Conservation (phyloP, 208 protist genomes). For the Hexamita inflata region DNA sequence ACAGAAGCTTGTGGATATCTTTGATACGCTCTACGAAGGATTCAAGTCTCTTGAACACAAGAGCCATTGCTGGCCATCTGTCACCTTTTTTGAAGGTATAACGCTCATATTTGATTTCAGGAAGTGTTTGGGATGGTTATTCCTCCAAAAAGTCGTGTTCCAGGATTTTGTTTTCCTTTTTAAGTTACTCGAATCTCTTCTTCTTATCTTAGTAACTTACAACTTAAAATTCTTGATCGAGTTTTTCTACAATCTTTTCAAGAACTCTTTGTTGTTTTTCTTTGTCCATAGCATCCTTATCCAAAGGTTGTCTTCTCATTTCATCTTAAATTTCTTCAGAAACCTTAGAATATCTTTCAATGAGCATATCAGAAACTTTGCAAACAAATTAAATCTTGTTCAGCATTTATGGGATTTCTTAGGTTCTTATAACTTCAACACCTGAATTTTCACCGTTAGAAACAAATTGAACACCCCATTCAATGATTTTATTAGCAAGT, state of each 20-base stretch:
- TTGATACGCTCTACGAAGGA: slow-evolving; percentile 25
- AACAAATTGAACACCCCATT: neutral
- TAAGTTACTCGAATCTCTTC: neutral
- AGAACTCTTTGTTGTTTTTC: neutral
- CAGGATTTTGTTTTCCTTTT: neutral
- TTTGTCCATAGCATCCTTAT: neutral
- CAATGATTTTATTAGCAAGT: slow-evolving; percentile 35
- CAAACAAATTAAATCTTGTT: neutral
- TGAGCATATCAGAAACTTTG: neutral
- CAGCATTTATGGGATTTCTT: neutral
- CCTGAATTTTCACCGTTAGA: neutral
- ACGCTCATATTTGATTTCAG: neutral
- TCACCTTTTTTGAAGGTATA: neutral
- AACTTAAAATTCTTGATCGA: neutral
- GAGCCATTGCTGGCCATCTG: neutral
- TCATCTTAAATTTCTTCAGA: neutral
- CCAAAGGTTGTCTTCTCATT: too few species aligned
- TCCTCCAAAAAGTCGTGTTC: neutral
- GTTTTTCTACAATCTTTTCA: neutral
- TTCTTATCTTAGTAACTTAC: neutral
- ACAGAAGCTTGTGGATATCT: slow-evolving; percentile 19
- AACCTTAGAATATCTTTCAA: neutral
- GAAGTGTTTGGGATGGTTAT: neutral
- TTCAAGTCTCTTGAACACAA: slow-evolving; percentile 19
- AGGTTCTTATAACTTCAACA: neutral